phyloP scores from a whole-genome alignment of 768 basidiomycete species.

The Russula foetens region DNA sequence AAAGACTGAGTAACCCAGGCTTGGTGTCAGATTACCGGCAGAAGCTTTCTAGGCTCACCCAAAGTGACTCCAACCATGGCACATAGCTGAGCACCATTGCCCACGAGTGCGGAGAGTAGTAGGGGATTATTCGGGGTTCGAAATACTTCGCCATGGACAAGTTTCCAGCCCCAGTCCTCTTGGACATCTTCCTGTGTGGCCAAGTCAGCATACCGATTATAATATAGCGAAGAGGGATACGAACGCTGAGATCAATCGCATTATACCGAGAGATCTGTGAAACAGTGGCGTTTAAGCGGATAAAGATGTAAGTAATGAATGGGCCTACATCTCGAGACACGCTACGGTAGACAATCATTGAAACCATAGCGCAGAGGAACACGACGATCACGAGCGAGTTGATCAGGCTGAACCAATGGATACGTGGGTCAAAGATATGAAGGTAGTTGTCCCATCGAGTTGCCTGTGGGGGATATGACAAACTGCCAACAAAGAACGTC shows the following conservation, averaged over 20 bases:
- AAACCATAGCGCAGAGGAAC: constrained; percentile 90
- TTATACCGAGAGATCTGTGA: constrained; percentile 85
- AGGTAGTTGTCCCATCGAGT: constrained; percentile 96
- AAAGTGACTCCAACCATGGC: constrained; percentile 87
- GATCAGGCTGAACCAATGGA: constrained; percentile 94
- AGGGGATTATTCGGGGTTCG: constrained; percentile 71
- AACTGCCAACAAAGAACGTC: not conserved
- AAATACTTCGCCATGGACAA: constrained; percentile 95
- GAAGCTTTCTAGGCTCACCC: constrained; percentile 34
- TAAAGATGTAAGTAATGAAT: not conserved
- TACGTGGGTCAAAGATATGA: constrained; percentile 86
- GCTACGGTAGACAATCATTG: constrained; percentile 78
- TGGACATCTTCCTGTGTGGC: constrained; percentile 79
- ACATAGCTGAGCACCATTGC: constrained; percentile 80
- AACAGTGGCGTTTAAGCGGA: not conserved
- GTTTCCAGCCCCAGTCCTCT: constrained; percentile 98
- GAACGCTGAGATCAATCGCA: constrained; percentile 80
- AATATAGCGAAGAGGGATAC: constrained; percentile 20
- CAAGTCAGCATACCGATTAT: not conserved
- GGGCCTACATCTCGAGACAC: constrained; percentile 76
- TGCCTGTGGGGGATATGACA: constrained; percentile 41
- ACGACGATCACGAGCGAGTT: constrained; percentile 89
- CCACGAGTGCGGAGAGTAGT: constrained; percentile 77
- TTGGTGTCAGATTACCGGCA: not conserved
- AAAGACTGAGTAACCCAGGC: constrained; percentile 50